phyloP scores from a whole-genome alignment of 2,329 filamentous ascomycete species.

The Ramularia endophylla region DNA sequence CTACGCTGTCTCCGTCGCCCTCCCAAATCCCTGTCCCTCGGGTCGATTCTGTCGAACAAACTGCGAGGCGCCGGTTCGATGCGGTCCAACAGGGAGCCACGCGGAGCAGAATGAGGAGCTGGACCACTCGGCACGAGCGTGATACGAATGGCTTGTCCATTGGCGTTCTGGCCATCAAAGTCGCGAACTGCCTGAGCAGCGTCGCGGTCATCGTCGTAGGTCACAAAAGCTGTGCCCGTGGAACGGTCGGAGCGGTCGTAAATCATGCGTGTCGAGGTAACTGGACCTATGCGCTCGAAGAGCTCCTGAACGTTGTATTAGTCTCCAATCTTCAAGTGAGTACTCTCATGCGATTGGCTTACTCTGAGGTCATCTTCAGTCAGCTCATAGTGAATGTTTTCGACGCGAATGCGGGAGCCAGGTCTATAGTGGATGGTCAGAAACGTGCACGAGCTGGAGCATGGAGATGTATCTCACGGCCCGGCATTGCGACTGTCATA shows the following conservation, averaged over 20 bases:
- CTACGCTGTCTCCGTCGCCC: slow-evolving; percentile 31
- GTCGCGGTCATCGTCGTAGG: slow-evolving; percentile 65
- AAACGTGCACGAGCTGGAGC: neutral
- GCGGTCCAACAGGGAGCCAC: slow-evolving; percentile 39
- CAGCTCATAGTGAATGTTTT: slow-evolving; percentile 89
- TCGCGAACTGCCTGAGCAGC: slow-evolving; percentile 69
- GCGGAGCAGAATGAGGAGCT: slow-evolving; percentile 36
- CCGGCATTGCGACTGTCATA: slow-evolving; percentile 13
- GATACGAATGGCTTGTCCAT: slow-evolving; percentile 71
- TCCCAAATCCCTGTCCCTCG: slow-evolving; percentile 2
- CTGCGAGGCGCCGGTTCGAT: slow-evolving; percentile 50
- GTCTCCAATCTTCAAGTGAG: neutral
- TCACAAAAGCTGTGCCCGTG: slow-evolving; percentile 77
- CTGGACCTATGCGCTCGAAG: slow-evolving; percentile 69
- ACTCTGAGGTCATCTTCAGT: slow-evolving; percentile 79
- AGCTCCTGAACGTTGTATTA: slow-evolving; percentile 55
- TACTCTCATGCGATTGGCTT: slow-evolving; percentile 12
- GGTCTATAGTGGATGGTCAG: slow-evolving; percentile 8
- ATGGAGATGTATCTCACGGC: neutral
- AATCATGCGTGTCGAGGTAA: slow-evolving; percentile 62
- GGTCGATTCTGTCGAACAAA: slow-evolving; percentile 57
- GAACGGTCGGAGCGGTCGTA: slow-evolving; percentile 89
- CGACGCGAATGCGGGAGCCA: slow-evolving; percentile 56
- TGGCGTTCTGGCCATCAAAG: slow-evolving; percentile 86
- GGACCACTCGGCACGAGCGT: slow-evolving; percentile 55